Evolutionary conservation across 805 yeast genomes (phyloP).

Genomic region (Saturnispora ahearnii): DNA sequence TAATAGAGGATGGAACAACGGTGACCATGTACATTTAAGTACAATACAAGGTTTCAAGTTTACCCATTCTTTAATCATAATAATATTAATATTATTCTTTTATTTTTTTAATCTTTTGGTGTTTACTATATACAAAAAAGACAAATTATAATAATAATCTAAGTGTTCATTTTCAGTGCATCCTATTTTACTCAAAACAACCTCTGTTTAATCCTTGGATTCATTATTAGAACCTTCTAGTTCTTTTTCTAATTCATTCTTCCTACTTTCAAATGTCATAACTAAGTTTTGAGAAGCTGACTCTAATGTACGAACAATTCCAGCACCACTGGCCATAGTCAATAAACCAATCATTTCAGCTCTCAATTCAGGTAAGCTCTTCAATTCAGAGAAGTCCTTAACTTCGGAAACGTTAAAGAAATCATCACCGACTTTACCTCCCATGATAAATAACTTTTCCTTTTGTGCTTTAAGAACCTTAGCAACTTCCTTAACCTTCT

Average conservation of each 20-base stretch:
- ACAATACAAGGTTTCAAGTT: too few species aligned
- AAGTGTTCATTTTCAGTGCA: neutral
- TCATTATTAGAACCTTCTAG: slow-evolving; percentile 2
- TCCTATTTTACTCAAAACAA: neutral
- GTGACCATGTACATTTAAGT: too few species aligned
- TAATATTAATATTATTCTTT: neutral
- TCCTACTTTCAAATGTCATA: slow-evolving; percentile 62
- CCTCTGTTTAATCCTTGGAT: neutral
- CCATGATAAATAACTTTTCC: slow-evolving; percentile 73
- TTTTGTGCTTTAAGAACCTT: slow-evolving; percentile 52
- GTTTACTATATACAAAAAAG: neutral
- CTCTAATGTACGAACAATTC: slow-evolving; percentile 74
- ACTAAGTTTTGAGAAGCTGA: slow-evolving; percentile 59
- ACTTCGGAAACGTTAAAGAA: slow-evolving; percentile 45
- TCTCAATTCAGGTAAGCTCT: slow-evolving; percentile 61
- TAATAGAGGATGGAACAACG: too few species aligned
- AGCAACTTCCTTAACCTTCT: slow-evolving; percentile 49
- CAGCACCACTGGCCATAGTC: slow-evolving; percentile 82
- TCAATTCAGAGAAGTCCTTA: slow-evolving; percentile 61
- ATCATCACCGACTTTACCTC: slow-evolving; percentile 69
- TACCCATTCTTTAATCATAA: too few species aligned
- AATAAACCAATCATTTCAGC: slow-evolving; percentile 77
- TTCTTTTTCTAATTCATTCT: slow-evolving; percentile 21
- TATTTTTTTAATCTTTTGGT: neutral
- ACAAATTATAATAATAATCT: neutral